A percentile compares a stretch with the other conserved stretches of the same genome.
phyloP scores from a whole-genome alignment of 148 eudicot species.

The Nepenthes gracilis region DNA sequence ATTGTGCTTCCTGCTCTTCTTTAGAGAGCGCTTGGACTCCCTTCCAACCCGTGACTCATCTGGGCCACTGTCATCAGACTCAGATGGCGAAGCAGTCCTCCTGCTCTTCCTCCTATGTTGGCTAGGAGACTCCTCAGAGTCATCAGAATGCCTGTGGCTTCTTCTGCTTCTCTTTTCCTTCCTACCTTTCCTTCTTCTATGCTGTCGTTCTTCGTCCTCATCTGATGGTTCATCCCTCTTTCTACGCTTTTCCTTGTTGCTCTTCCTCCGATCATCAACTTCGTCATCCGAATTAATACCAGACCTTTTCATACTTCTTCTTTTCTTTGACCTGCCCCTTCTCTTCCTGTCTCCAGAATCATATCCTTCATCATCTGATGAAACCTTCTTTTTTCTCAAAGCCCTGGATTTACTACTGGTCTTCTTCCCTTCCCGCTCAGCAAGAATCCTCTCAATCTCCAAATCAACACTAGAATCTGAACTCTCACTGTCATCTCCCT shows the following conservation, averaged over 20 bases:
- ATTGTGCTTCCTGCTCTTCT: conserved; percentile 28
- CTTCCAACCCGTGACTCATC: conserved; percentile 61
- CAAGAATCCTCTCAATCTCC: conserved; percentile 76
- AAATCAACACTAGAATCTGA: conserved; percentile 83
- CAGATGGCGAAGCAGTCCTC: conserved; percentile 42
- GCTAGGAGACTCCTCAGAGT: conserved; percentile 35
- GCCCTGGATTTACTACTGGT: conserved; percentile 30
- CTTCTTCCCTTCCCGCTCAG: conserved; percentile 48
- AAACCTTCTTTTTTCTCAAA: conserved; percentile 29
- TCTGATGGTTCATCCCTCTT: conserved; percentile 8
- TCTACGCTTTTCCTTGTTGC: conserved; percentile 17
- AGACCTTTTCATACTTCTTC: conserved; percentile 34
- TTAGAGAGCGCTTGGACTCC: conserved; percentile 49
- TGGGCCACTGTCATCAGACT: conserved; percentile 52
- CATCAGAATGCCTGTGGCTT: conserved; percentile 57
- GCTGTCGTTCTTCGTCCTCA: conserved; percentile 6
- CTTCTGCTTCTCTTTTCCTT: conserved; percentile 49
- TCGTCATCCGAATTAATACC: conserved; percentile 40
- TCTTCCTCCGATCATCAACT: conserved; percentile 24
- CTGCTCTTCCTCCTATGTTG: conserved; percentile 55
- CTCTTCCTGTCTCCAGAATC: conserved; percentile 35
- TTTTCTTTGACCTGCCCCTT: conserved; percentile 57
- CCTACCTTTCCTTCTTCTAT: conserved; percentile 12
- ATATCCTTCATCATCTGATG: conserved; percentile 31
- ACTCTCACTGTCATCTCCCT: conserved; percentile 66